phyloP scores from a whole-genome alignment of 1,139 yeast genomes.

The Candida sojae region DNA sequence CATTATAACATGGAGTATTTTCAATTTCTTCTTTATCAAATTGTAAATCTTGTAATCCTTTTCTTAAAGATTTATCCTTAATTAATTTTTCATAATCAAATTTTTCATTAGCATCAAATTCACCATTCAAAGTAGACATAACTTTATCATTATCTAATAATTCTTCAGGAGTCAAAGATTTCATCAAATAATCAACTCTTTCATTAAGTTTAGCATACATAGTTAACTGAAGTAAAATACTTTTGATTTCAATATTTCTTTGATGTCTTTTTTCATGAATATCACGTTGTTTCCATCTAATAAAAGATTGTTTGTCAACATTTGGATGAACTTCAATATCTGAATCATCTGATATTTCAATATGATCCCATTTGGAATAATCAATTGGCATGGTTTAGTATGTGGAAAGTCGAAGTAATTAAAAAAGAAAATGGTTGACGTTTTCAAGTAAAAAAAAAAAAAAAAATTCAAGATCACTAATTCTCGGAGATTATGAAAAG shows the following conservation, averaged over 20 bases:
- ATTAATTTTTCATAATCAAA: constrained; percentile 43
- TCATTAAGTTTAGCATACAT: constrained; percentile 78
- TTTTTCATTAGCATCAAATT: constrained; percentile 62
- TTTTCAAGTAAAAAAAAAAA: not conserved
- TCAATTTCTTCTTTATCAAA: constrained; percentile 54
- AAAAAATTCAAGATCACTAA: not conserved
- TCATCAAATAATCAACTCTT: constrained; percentile 67
- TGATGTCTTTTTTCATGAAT: constrained; percentile 91
- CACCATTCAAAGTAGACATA: constrained; percentile 41
- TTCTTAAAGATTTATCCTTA: constrained; percentile 35
- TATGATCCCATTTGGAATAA: constrained; percentile 96
- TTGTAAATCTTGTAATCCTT: constrained; percentile 44
- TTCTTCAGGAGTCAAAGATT: constrained; percentile 31
- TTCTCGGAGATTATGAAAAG: not conserved
- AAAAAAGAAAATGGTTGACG: not conserved
- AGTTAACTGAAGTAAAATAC: constrained; percentile 66
- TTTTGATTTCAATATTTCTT: constrained; percentile 72
- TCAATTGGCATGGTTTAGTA: constrained; percentile 65
- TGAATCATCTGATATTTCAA: constrained; percentile 93
- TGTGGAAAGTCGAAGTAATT: not conserved
- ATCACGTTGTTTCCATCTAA: constrained; percentile 96
- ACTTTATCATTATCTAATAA: constrained; percentile 41
- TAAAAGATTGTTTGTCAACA: constrained; percentile 90
- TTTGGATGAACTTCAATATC: constrained; percentile 98
- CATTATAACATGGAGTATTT: constrained; percentile 80